Conservation (phyloP, 768 basidiomycete genomes). For the Daedaleopsis sinensis region DNA sequence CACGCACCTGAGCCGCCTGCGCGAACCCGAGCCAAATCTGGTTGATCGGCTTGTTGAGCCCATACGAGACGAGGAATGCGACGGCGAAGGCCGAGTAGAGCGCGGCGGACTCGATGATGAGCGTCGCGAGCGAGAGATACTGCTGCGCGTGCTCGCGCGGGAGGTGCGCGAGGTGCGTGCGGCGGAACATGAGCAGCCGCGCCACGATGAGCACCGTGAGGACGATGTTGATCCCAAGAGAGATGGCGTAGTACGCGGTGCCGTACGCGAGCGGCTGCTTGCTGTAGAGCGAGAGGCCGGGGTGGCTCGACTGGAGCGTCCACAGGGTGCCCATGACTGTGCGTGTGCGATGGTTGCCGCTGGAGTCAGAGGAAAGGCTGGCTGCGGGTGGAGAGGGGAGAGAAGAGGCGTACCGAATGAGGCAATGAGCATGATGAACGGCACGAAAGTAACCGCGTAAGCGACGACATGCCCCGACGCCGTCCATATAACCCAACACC, state of each 20-base stretch:
- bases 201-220: conserved; percentile 25
- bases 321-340: conserved; percentile 46
- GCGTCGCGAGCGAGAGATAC: conserved; percentile 21
- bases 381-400: not conserved
- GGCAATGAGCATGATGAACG: conserved; percentile 38
- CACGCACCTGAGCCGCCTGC: conserved; percentile 16
- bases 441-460: conserved; percentile 39
- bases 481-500: conserved; percentile 51
- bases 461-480: conserved; percentile 36
- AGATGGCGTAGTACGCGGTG: conserved; percentile 22
- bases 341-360: conserved; percentile 14
- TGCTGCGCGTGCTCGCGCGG: conserved; percentile 15
- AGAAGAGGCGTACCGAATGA: conserved; percentile 41
- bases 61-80: conserved; percentile 27
- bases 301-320: conserved; percentile 46
- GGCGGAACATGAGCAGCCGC: conserved; percentile 23
- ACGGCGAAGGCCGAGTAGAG: conserved; percentile 28
- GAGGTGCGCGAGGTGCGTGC: not conserved
- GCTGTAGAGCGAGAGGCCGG: conserved; percentile 39
- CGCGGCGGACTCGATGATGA: conserved; percentile 30
- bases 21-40: conserved; percentile 18
- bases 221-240: conserved; percentile 25
- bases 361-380: too few species aligned
- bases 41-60: conserved; percentile 13
- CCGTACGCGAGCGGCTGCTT: conserved; percentile 12